Base-by-base conservation (phyloP, 2,329 filamentous ascomycete species). In the Xylaria sp. region DNA sequence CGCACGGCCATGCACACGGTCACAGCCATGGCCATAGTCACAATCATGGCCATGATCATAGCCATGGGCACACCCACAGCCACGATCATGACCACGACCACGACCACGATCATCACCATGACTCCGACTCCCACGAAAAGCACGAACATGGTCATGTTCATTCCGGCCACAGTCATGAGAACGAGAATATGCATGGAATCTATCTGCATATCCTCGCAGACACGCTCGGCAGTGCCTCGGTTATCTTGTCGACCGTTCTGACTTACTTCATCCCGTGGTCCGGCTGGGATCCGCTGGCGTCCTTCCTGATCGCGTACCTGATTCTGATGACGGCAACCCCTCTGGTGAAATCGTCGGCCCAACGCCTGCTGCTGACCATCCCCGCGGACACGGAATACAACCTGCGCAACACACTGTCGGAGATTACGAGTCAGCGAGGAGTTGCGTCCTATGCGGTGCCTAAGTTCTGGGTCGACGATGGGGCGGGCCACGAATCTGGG, bases 101-200 rank as follows among this genome's bases (percentile, higher is more conserved):
- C 72, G 76, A 44, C 62, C 63, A 21, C 71, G 73, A 46, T 60
- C 66, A 67, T 43, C 40, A 44, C 8, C 65, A 69, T 26, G 64
- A 26, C 24, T 66, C 44, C 75, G 80, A 66, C 8, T 75, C 80
- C 59, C 65, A 53, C 22, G 68, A 76, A 47, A 70, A 63, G n/a
- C 69, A 71, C 53, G 48, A 50, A 8, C 72, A 74, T 71, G 76
- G 45, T 62, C 67, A 48, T 72, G 74, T 48, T 59, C 69, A 71
- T 52, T 58, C 58, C 40, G 65, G 70, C 43, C 77, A 82, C 26
- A 58, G 64, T 16, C 66, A 72, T 42, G 59, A 91, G 57, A 96
- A 96, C 71, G 94, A 99, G 66, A 99, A 99, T 69, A 97, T 99
- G 92, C 76, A 94, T 64, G 94, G 94, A 11, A 97, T 99, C 62